Base-by-base conservation (phyloP, 805 yeast genomes). In the Komagataella ulmi region DNA sequence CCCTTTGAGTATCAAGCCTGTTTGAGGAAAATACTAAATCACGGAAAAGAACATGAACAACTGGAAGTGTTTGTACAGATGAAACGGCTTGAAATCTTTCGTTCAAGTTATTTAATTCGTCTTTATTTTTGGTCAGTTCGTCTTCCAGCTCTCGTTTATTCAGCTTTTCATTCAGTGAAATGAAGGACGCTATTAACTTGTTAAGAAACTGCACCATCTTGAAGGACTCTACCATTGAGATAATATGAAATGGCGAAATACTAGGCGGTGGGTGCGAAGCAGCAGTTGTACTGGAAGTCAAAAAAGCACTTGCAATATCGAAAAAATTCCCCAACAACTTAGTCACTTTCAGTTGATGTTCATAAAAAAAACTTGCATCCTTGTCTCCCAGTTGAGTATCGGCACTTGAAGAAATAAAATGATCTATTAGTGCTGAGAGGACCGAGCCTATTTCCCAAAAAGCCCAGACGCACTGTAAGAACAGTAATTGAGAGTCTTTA, bases 281-380 rank as follows among this genome's bases (percentile, higher is more conserved):
- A 45, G 30, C 24, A 3, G 24, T 17, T 19, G 44, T 45, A 30
- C 43, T 46, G 17, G 24, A 18, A 19, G 52, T 52, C 17, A 52
- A 36, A 21, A 52, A 36, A 6, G 23, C 55, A 53, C 46, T 52
- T 49, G 66, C 56, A 43, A 59, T 51, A 52, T 57, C 60, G 17
- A 59, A 56, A 5, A 65, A 50, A 47, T 59, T 60, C 54, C 62
- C 66, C 36, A 59, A 53, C 7, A 57, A 36, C 45, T 64, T 65
- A 1, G 61, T 57, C 17, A 66, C 56, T 43, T 64, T 65, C 18
- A 66, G 54, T 51, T 66, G 66, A 17, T 56, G 50, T 19, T 63
- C 66, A 54, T 62, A 61, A 1, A 64, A 55, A 45, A 59, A 59
- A 21, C 61, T 62, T 23, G 62, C 65, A 7, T 54, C 53, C 12